Evolutionary conservation across 1,139 yeast species (phyloP), one percentile per base, ranked within the genome.

Genomic region (Entelexis sorbosivorans): DNA sequence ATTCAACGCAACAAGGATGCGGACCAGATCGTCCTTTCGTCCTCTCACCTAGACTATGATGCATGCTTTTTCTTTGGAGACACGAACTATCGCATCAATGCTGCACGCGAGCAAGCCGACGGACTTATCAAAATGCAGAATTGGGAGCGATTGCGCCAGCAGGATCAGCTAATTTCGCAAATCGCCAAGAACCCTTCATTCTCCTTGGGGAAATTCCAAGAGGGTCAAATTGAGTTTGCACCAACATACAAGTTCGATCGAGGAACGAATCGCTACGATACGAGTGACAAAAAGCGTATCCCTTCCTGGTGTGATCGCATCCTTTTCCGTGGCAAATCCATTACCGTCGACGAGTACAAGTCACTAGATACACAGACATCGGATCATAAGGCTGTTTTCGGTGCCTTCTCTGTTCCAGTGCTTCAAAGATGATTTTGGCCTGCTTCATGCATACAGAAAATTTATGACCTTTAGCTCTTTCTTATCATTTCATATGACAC

Each of bases 271-370:
- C 66, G 62, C 14, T 91, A 91, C 59, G 96, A 88, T 63, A 74
- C 89, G 3, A 82, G 94, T 44, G 97, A 89, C 63, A 91, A 91
- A 66, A 91, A 83, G 60, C 76, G 98, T 59, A 79, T 87, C 0
- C 98, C 98, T 0, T 91, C 97, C 0, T 91, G 98, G 98, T 89
- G 97, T 9, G 98, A 91, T 66, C 73, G 96, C 64, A 79, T 87
- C 43, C 73, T 88, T 50, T 84, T 74, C 63, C 73, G 76, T 43
- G 81, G 84, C 36, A 69, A 70, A 4, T 24, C n/a, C 65, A 56
- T 48, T 53, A 58, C 22, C 53, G 66, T 38, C 24, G 48, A 5
- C 58, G 63, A 19, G 28, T 65, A 33, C 67, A 67, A 50, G 44
- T 60, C 43, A 54, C 64, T 31, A 58, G 31, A 40, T 16, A 68